phyloP scores from a whole-genome alignment of 495 filamentous ascomycete species.

The Aspergillus taichungensis region DNA sequence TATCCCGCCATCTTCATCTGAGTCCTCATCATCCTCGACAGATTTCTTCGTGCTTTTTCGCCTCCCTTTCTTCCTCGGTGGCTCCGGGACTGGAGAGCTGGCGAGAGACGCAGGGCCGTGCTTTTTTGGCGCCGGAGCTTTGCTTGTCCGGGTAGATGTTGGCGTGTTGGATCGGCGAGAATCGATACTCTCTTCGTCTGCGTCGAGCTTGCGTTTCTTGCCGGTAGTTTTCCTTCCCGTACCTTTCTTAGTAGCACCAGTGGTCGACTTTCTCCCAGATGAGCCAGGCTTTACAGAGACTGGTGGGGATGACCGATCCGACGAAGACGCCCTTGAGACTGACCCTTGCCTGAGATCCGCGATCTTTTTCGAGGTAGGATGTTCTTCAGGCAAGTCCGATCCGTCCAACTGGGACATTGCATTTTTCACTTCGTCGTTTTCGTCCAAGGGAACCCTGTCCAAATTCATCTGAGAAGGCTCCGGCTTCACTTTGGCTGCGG shows the following conservation, averaged over 20 bases:
- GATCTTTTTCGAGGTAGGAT: slow-evolving; percentile 33
- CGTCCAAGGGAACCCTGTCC: slow-evolving; percentile 23
- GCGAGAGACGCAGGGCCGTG: slow-evolving; percentile 30
- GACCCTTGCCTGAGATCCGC: slow-evolving; percentile 30
- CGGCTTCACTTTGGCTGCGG: slow-evolving; percentile 25
- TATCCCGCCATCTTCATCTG: slow-evolving; percentile 41
- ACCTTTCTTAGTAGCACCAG: slow-evolving; percentile 43
- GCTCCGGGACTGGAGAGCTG: slow-evolving; percentile 32
- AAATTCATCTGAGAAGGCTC: slow-evolving; percentile 24
- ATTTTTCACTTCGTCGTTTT: slow-evolving; percentile 20
- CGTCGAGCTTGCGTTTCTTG: slow-evolving; percentile 50
- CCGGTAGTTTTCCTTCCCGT: slow-evolving; percentile 45
- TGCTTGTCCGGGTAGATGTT: slow-evolving; percentile 40
- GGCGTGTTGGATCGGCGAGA: slow-evolving; percentile 38
- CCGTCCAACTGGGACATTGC: slow-evolving; percentile 22
- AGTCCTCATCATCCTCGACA: slow-evolving; percentile 30
- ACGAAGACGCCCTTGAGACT: slow-evolving; percentile 23
- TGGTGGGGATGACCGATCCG: slow-evolving; percentile 29
- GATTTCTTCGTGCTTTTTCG: slow-evolving; percentile 15
- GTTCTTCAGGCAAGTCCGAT: slow-evolving; percentile 16
- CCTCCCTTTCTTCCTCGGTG: slow-evolving; percentile 17
- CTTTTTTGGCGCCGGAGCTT: slow-evolving; percentile 35
- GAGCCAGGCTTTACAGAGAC: slow-evolving; percentile 23
- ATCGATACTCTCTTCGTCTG: slow-evolving; percentile 38
- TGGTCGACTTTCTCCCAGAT: slow-evolving; percentile 27